Percentiles rank a stretch among this genome's conserved stretches.
Evolutionary conservation across 169 alveolate genomes (phyloP).

Genomic region (Blepharisma undulans): DNA sequence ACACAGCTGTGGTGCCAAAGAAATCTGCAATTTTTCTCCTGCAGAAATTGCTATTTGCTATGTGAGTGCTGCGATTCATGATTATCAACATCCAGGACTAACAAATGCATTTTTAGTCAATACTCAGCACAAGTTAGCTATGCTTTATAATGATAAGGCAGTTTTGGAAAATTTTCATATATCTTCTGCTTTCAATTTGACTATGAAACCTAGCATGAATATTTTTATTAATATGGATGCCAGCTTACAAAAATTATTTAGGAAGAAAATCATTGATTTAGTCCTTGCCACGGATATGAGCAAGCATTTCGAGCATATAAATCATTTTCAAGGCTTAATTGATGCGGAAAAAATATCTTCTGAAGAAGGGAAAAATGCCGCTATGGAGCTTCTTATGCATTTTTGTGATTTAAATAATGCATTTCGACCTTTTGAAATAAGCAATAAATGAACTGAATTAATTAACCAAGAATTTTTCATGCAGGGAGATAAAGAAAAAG

Average conservation of each 20-base stretch:
- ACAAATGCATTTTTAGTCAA: slow-evolving; percentile 60
- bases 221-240: slow-evolving; percentile 45
- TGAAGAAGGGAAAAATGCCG: slow-evolving; percentile 39
- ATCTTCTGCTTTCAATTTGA: slow-evolving; percentile 63
- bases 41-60: slow-evolving; percentile 58
- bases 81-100: slow-evolving; percentile 80
- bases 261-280: slow-evolving; percentile 64
- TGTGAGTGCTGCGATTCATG: slow-evolving; percentile 77
- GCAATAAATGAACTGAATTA: slow-evolving; percentile 67
- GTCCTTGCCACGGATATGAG: slow-evolving; percentile 71
- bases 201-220: slow-evolving; percentile 36
- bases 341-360: slow-evolving; percentile 42
- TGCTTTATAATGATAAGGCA: slow-evolving; percentile 72
- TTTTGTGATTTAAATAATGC: slow-evolving; percentile 79
- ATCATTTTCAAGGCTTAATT: slow-evolving; percentile 44
- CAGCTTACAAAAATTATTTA: slow-evolving; percentile 54
- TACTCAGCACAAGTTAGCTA: slow-evolving; percentile 62
- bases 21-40: slow-evolving; percentile 4
- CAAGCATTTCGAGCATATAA: slow-evolving; percentile 60
- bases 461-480: slow-evolving; percentile 75
- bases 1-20: slow-evolving; percentile 1
- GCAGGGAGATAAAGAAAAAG: slow-evolving; percentile 80
- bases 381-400: slow-evolving; percentile 62
- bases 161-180: slow-evolving; percentile 80
- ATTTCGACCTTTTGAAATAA: slow-evolving; percentile 56